Evolutionary conservation across 805 yeast species (phyloP).

Genomic region (Pichia scutulata): DNA sequence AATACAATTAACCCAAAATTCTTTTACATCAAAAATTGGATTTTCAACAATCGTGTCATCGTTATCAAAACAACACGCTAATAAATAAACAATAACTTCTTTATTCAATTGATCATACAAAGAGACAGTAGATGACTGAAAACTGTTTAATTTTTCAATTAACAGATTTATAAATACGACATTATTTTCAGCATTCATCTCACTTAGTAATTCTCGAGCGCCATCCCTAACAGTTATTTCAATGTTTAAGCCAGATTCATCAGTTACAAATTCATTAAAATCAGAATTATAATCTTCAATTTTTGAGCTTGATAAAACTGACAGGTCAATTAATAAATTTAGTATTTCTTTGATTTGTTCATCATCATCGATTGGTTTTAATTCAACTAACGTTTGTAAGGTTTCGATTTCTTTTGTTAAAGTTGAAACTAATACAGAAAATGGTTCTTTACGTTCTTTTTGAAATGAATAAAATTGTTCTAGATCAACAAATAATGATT

Average conservation of each 20-base stretch:
- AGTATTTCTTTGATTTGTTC: slow-evolving; percentile 16
- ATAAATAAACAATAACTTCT: slow-evolving; percentile 36
- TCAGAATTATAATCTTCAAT: slow-evolving; percentile 49
- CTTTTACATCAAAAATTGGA: slow-evolving; percentile 21
- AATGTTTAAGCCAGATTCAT: slow-evolving; percentile 61
- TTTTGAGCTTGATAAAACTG: slow-evolving; percentile 36
- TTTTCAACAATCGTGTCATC: slow-evolving; percentile 20
- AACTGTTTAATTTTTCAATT: slow-evolving; percentile 11
- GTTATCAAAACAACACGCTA: slow-evolving; percentile 37
- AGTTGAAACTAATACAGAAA: slow-evolving; percentile 14
- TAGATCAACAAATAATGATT: slow-evolving; percentile 16
- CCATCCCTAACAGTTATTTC: slow-evolving; percentile 53
- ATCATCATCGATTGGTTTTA: slow-evolving; percentile 11
- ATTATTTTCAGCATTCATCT: slow-evolving; percentile 38
- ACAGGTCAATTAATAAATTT: slow-evolving; percentile 30
- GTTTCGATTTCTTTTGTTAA: slow-evolving; percentile 27
- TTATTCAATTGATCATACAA: slow-evolving; percentile 14
- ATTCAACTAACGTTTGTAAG: slow-evolving; percentile 22
- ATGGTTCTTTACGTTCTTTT: slow-evolving; percentile 19
- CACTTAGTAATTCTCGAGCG: slow-evolving; percentile 47
- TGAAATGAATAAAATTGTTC: slow-evolving; percentile 16
- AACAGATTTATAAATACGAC: slow-evolving; percentile 17
- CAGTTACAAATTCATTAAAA: slow-evolving; percentile 62
- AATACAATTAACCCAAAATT: slow-evolving; percentile 12
- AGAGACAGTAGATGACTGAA: background rate